phyloP scores from a whole-genome alignment of 192 early-diverging fungal species.

The Coemansia asiatica region DNA sequence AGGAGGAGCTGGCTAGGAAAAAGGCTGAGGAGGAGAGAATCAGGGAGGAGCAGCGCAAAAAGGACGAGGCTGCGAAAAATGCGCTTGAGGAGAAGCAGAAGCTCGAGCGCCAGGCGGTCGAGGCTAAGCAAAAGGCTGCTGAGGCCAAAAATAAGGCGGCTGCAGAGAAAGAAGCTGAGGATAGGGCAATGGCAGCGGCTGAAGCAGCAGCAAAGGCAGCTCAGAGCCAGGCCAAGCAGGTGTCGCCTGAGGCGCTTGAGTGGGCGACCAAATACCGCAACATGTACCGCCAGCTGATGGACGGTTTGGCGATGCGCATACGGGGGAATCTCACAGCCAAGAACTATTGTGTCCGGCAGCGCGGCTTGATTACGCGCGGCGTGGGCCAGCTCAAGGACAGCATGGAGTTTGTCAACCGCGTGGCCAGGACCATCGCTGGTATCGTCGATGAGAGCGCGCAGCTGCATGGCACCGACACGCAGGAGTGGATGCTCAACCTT shows the following conservation, averaged over 20 bases:
- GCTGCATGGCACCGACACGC: slow-evolving; percentile 18
- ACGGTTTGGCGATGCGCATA: slow-evolving; percentile 18
- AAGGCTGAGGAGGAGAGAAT: slow-evolving; percentile 14
- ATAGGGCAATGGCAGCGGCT: too few relatives aligned
- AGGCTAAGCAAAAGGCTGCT: slow-evolving; percentile 2
- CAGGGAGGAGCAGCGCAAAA: not conserved
- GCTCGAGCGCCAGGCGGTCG: not conserved
- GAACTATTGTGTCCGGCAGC: slow-evolving; percentile 40
- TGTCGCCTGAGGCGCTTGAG: slow-evolving; percentile 17
- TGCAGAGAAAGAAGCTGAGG: not conserved
- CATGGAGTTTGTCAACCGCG: slow-evolving; percentile 32
- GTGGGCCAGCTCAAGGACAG: slow-evolving; percentile 53
- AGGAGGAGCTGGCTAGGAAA: slow-evolving; percentile 5
- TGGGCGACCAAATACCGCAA: slow-evolving; percentile 40
- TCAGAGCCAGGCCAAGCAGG: not conserved
- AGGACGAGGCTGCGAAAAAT: not conserved
- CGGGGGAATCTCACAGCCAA: slow-evolving; percentile 13
- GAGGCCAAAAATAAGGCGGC: not conserved
- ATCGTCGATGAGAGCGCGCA: slow-evolving; percentile 16
- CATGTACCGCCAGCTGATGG: slow-evolving; percentile 31
- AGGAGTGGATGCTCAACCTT: slow-evolving; percentile 47
- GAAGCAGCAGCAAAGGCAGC: not conserved
- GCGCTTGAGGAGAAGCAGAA: not conserved
- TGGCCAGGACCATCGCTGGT: slow-evolving; percentile 17
- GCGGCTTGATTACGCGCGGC: slow-evolving; percentile 33